Percentiles rank a stretch among this genome's conserved stretches.
Evolutionary conservation across 495 filamentous ascomycete species (phyloP).

Genomic region (Pyrenopolyporus hunteri): DNA sequence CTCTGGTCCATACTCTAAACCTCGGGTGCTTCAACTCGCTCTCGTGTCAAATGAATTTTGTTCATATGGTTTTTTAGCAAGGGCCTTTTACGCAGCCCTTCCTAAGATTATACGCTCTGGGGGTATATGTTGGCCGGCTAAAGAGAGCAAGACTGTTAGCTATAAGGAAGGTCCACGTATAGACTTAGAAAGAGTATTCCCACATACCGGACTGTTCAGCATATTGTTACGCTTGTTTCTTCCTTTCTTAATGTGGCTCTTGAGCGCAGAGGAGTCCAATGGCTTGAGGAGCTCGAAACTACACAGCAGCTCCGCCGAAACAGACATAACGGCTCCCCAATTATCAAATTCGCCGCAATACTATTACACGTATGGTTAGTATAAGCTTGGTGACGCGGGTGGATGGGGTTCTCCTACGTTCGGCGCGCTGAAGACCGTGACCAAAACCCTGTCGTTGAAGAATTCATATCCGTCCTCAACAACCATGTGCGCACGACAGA

Average conservation of each 20-base stretch:
- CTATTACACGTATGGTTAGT: slow-evolving; percentile 52
- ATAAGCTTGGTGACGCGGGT: neutral
- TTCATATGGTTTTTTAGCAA: slow-evolving; percentile 14
- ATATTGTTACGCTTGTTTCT: slow-evolving; percentile 87
- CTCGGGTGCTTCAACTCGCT: slow-evolving; percentile 23
- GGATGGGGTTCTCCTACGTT: slow-evolving; percentile 68
- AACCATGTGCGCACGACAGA: slow-evolving; percentile 98
- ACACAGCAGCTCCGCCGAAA: slow-evolving; percentile 89
- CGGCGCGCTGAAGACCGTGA: slow-evolving; percentile 97
- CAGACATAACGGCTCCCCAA: slow-evolving; percentile 98
- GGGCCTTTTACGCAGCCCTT: slow-evolving; percentile 9
- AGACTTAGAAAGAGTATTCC: neutral
- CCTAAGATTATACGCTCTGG: slow-evolving; percentile 56
- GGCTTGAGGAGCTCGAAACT: slow-evolving; percentile 98
- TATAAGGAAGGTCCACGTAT: slow-evolving; percentile 2
- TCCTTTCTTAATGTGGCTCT: slow-evolving; percentile 99
- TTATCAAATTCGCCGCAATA: slow-evolving; percentile 99
- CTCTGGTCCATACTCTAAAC: slow-evolving; percentile 18
- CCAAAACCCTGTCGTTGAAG: slow-evolving; percentile 92
- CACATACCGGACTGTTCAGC: slow-evolving; percentile 88
- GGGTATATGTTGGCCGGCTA: slow-evolving; percentile 56
- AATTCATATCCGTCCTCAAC: slow-evolving; percentile 99
- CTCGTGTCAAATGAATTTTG: slow-evolving; percentile 27
- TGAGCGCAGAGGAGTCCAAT: slow-evolving; percentile 93
- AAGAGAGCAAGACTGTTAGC: slow-evolving; percentile 11